A percentile compares a stretch with the other conserved stretches of the same genome.
phyloP scores from a whole-genome alignment of 2,329 filamentous ascomycete genomes.

The Ceratocystis huliohia region DNA sequence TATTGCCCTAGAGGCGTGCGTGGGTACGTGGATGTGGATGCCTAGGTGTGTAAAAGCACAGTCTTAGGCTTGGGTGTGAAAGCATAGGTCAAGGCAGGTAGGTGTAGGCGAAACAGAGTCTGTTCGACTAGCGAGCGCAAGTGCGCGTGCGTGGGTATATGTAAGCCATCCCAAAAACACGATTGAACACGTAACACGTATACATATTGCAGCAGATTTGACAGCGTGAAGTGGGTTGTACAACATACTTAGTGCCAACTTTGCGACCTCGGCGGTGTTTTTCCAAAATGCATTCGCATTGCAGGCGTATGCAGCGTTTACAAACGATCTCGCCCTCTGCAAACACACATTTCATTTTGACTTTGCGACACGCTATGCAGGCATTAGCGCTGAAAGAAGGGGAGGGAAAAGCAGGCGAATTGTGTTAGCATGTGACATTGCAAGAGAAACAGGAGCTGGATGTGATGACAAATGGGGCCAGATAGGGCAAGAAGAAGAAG shows the following conservation, averaged over 20 bases:
- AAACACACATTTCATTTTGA: conserved; percentile 31
- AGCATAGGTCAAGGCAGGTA: background rate
- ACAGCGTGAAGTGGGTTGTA: background rate
- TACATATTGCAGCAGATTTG: background rate
- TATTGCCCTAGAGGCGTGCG: background rate
- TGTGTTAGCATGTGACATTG: background rate
- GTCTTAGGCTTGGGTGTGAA: background rate
- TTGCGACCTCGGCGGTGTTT: conserved; percentile 32
- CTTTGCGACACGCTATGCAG: conserved; percentile 30
- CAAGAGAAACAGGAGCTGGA: background rate
- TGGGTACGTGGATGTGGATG: background rate
- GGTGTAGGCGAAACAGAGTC: background rate
- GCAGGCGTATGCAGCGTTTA: conserved; percentile 30
- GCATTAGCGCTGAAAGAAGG: conserved; percentile 24
- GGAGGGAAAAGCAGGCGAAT: background rate
- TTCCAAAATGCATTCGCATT: conserved; percentile 30
- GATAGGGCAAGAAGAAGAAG: background rate
- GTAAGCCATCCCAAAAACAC: conserved; percentile 8
- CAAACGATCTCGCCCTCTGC: conserved; percentile 25
- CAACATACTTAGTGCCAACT: conserved; percentile 28
- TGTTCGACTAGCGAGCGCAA: background rate
- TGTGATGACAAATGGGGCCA: background rate
- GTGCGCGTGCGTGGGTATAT: conserved; percentile 4
- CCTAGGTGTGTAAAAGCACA: background rate
- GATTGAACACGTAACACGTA: background rate